Base-by-base conservation (phyloP, 768 basidiomycete species). In the Lactarius hengduanensis region DNA sequence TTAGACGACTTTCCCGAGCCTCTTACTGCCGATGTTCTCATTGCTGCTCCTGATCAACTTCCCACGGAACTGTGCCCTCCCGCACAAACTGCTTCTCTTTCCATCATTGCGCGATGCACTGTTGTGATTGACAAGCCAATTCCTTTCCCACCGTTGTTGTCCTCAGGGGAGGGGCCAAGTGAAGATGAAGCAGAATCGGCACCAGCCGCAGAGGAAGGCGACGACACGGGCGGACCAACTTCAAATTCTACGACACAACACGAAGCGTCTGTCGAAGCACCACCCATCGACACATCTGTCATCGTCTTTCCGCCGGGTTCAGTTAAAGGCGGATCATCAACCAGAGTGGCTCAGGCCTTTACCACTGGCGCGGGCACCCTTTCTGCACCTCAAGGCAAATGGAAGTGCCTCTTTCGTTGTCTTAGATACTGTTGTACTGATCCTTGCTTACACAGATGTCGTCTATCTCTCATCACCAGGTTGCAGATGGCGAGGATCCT, bases 221-320 rank as follows among this genome's bases (percentile, higher is more conserved):
- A 62, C 34, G 61, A 57, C 8, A 20, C 47, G 10, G 26, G 9
- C 22, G 57, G 20, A 34, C 13, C 5, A 41, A 55, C 16, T 9
- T 28, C 50, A 11, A 47, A 53, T 53, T 43, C 55, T 61, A 38
- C 55, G 6, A 26, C 54, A 22, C 38, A 3, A 16, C 16, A 61
- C 20, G 63, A 63, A 47, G 20, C 26, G 53, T 45, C 57, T 28
- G 41, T 53, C 0, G 63, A 61, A 16, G 57, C 22, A 16, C 13
- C 64, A 16, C 62, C 75, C 16, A 70, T 84, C 15, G 92, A 94
- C 72, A 88, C 90, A 18, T 83, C 81, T 2, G 74, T 94, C 16
- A 73, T 94, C 6, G 81, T 94, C 5, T 92, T 94, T 69, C 90
- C 93, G 0, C 94, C 93, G 1, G 79, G 78, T 1, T 83, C 86